phyloP scores from a whole-genome alignment of 345 rosid species.

The Jatropha curcas region DNA sequence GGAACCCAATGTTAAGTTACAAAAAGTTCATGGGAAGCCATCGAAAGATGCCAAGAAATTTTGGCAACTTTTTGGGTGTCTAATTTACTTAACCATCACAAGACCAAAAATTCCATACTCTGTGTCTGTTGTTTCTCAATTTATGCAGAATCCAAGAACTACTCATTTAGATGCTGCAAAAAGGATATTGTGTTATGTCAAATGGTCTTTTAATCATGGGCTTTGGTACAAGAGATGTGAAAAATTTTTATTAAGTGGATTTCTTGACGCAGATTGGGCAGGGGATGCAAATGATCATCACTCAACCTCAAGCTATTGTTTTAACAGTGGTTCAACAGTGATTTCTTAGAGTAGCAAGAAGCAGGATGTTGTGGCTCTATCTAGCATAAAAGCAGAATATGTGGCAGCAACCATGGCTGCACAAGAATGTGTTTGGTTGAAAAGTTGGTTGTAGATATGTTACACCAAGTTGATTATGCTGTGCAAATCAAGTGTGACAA shows the following conservation, averaged over 20 bases:
- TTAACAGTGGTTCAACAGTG: neutral
- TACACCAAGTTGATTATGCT: neutral
- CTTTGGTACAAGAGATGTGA: neutral
- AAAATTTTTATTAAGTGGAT: neutral
- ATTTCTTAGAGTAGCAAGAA: neutral
- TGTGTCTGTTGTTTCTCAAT: neutral
- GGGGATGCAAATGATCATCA: neutral
- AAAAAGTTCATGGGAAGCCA: neutral
- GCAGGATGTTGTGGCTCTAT: neutral
- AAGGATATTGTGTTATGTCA: neutral
- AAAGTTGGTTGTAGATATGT: neutral
- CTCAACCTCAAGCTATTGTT: neutral
- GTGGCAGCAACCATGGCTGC: too few relatives aligned
- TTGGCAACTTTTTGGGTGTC: neutral
- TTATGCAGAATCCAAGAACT: neutral
- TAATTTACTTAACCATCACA: too few relatives aligned
- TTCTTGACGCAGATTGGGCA: neutral
- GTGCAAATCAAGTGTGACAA: constrained; percentile 3
- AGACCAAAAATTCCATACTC: neutral
- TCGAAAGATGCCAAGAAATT: neutral
- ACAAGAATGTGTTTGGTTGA: too few relatives aligned
- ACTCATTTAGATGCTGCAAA: neutral
- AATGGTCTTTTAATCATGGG: neutral
- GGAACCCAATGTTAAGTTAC: neutral
- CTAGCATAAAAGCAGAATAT: neutral